These are phyloP conservation scores for Crassisporium funariophilum DNA, from an alignment of 768 basidiomycete species.

Conservation along the genomic window DNA sequence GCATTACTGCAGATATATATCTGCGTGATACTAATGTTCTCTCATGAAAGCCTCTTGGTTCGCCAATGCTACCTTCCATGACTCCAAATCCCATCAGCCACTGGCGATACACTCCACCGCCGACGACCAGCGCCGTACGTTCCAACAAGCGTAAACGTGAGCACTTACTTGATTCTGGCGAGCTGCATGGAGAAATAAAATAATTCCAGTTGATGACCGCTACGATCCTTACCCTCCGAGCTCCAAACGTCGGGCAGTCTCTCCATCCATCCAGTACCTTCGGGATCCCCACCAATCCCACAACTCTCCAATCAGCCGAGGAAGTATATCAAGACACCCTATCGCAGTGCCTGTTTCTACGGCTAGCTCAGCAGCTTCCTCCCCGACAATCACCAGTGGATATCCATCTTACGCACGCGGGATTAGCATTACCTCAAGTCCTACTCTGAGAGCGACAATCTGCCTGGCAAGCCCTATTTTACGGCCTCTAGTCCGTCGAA, in stretches of 20 bases:
- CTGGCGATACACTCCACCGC: constrained; percentile 84
- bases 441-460: constrained; percentile 64
- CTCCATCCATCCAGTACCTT: constrained; percentile 72
- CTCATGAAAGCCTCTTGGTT: constrained; percentile 50
- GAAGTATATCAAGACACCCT: constrained; percentile 51
- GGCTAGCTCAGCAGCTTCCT: constrained; percentile 67
- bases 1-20: constrained; percentile 11
- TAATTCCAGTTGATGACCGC: constrained; percentile 69
- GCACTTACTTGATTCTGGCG: constrained; percentile 21
- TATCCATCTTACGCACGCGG: constrained; percentile 52
- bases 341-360: constrained; percentile 67
- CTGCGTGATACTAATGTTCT: constrained; percentile 9
- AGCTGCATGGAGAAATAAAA: constrained; percentile 2
- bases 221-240: constrained; percentile 82
- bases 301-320: constrained; percentile 51
- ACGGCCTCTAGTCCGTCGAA: constrained; percentile 63
- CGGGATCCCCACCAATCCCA: constrained; percentile 59
- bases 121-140: constrained; percentile 74
- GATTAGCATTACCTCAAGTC: constrained; percentile 67
- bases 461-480: constrained; percentile 77
- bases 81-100: constrained; percentile 52
- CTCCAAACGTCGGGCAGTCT: constrained; percentile 81
- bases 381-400: constrained; percentile 62
- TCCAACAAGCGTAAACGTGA: constrained; percentile 82
- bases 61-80: constrained; percentile 61